A percentile compares a stretch with the other conserved stretches of the same genome.
phyloP scores from a whole-genome alignment of 441 rosid species.

The Pelargonium myrrhifolium region DNA sequence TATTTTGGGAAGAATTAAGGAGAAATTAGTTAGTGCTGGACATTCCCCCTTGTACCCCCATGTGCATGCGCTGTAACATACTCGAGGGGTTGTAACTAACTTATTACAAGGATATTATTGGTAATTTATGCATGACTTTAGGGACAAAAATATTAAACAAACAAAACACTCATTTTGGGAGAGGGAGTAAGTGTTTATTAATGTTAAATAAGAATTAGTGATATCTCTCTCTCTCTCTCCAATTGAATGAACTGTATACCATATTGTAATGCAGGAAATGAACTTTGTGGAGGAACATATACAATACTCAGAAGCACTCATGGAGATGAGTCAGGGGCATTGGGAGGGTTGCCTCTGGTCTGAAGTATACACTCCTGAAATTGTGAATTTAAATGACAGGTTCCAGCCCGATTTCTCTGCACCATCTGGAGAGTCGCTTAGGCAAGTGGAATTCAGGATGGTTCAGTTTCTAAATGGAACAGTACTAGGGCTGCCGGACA shows the following conservation, averaged over 20 bases:
- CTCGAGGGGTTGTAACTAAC: no score
- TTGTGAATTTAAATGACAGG: conserved; percentile 50
- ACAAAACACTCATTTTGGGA: no score
- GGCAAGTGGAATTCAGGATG: conserved; percentile 86
- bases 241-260: conserved; percentile 14
- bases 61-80: no score
- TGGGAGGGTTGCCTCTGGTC: conserved; percentile 73
- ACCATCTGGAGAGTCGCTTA: conserved; percentile 81
- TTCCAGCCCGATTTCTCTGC: conserved; percentile 78
- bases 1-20: no score
- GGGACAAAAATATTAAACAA: no score
- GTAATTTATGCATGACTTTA: no score
- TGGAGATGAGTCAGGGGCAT: conserved; percentile 75
- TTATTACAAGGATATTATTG: no score
- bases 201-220: background rate
- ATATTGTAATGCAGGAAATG: conserved; percentile 61
- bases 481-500: conserved; percentile 50
- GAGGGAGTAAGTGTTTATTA: background rate
- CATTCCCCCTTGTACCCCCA: no score
- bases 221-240: background rate
- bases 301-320: conserved; percentile 59
- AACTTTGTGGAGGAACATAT: conserved; percentile 58
- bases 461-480: conserved; percentile 75
- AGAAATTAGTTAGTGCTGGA: no score
- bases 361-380: conserved; percentile 58